Conservation (phyloP, 2,329 filamentous ascomycete species). For the Triangularia verruculosa region DNA sequence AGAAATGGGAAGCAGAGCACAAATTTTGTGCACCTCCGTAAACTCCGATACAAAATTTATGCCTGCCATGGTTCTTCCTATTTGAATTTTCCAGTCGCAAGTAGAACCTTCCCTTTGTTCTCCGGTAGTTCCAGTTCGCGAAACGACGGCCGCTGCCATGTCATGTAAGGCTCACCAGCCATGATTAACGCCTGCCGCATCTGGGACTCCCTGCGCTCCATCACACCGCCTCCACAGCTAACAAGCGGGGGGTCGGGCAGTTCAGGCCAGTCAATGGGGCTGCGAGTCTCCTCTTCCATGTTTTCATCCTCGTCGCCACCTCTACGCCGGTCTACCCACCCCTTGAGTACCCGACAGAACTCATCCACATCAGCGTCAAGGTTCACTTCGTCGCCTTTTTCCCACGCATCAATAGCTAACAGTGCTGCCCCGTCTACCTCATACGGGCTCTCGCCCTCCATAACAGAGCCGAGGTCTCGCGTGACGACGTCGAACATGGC, state of each 20-base stretch:
- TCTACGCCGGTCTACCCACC: conserved; percentile 27
- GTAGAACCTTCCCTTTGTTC: not conserved
- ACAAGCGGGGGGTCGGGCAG: not conserved
- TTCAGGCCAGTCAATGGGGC: conserved; percentile 4
- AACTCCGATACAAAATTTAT: too few species aligned
- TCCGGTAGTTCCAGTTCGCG: not conserved
- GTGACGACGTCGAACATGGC: conserved; percentile 38
- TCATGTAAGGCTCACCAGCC: not conserved
- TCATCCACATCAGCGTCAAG: conserved; percentile 33
- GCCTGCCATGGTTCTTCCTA: too few species aligned
- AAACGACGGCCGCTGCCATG: not conserved
- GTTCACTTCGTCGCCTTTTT: conserved; percentile 32
- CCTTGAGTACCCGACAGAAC: conserved; percentile 28
- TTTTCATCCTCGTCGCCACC: not conserved
- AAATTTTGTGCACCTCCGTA: too few species aligned
- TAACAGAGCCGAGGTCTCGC: conserved; percentile 26
- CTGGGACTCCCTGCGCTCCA: not conserved
- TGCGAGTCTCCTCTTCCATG: not conserved
- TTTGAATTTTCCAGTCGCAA: not conserved
- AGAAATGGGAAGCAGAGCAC: too few species aligned
- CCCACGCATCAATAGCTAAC: conserved; percentile 28
- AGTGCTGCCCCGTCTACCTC: conserved; percentile 14
- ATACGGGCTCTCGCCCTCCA: conserved; percentile 29
- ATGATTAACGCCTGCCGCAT: not conserved
- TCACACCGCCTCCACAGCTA: not conserved